phyloP scores from a whole-genome alignment of 2,329 filamentous ascomycete species.

The Dichotomopilus funicola region DNA sequence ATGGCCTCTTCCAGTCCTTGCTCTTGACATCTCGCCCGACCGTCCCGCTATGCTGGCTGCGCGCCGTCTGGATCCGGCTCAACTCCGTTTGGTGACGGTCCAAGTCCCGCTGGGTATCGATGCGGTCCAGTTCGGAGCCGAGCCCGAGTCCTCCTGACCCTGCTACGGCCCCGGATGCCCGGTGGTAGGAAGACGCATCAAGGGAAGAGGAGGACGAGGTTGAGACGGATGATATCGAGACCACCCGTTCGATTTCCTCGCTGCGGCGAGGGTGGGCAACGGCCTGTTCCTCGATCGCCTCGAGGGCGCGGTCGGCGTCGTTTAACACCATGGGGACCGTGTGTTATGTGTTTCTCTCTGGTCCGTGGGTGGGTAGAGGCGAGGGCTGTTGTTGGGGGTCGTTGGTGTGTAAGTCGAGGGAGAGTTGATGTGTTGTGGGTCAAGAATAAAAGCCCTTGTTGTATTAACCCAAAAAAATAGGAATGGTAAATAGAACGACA shows the following conservation, averaged over 20 bases:
- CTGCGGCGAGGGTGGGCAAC: conserved; percentile 44
- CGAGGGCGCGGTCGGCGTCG: conserved; percentile 48
- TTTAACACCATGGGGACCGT: conserved; percentile 37
- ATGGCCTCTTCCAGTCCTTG: conserved; percentile 48
- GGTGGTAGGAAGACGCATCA: no score
- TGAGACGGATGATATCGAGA: conserved; percentile 45
- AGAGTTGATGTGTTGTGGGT: background rate
- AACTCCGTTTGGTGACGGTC: conserved; percentile 64
- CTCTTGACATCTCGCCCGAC: conserved; percentile 51
- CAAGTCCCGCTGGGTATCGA: conserved; percentile 60
- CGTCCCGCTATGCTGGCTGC: conserved; percentile 64
- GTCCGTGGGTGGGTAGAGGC: background rate
- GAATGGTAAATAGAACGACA: background rate
- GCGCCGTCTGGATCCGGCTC: conserved; percentile 63
- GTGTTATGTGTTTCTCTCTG: background rate
- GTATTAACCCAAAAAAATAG: no score
- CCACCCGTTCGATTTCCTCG: conserved; percentile 55
- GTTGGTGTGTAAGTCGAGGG: background rate
- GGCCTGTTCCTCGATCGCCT: conserved; percentile 41
- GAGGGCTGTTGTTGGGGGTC: background rate
- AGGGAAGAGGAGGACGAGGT: conserved; percentile 39
- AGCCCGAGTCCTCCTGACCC: no score
- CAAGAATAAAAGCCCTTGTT: no score
- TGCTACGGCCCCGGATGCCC: no score
- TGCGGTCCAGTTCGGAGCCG: conserved; percentile 47